Percentiles rank a stretch among this genome's conserved stretches.
Conservation (phyloP, 345 rosid genomes). For the Triadica sebifera region DNA sequence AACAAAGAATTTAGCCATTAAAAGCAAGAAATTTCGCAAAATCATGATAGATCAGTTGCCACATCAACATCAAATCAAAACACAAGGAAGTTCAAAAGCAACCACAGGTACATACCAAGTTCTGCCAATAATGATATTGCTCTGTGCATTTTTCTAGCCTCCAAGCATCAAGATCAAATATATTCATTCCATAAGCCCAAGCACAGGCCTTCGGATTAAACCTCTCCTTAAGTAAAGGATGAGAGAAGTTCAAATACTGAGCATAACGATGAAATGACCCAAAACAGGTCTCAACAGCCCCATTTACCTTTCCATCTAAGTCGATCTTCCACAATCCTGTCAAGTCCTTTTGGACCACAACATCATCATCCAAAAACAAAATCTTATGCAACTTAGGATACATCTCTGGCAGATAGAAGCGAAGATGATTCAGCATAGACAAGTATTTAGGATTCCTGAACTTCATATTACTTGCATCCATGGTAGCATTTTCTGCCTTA, state of each 20-base stretch:
- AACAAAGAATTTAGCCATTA: not conserved
- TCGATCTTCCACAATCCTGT: constrained; percentile 80
- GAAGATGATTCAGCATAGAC: constrained; percentile 74
- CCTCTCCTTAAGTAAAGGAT: constrained; percentile 65
- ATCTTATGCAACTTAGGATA: constrained; percentile 77
- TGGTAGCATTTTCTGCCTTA: constrained; percentile 44
- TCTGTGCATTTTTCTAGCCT: constrained; percentile 61
- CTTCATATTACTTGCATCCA: constrained; percentile 39
- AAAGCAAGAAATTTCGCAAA: not conserved
- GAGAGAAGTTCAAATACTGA: constrained; percentile 71
- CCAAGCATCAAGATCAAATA: constrained; percentile 92
- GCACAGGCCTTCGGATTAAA: constrained; percentile 81
- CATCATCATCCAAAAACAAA: constrained; percentile 82
- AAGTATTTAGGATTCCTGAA: constrained; percentile 58
- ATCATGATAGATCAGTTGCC: not conserved
- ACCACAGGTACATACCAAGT: constrained; percentile 40
- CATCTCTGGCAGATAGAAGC: constrained; percentile 91
- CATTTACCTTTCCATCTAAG: constrained; percentile 85
- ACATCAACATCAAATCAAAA: not conserved
- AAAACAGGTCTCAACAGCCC: constrained; percentile 92
- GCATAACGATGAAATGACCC: constrained; percentile 84
- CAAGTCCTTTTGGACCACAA: constrained; percentile 93
- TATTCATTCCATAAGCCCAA: constrained; percentile 94
- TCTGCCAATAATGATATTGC: constrained; percentile 64
- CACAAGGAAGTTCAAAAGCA: constrained; percentile 5